Percentiles rank a stretch among this genome's conserved stretches.
Evolutionary conservation across 2,329 filamentous ascomycete species (phyloP).

Genomic region (Coniochaeta sp.): DNA sequence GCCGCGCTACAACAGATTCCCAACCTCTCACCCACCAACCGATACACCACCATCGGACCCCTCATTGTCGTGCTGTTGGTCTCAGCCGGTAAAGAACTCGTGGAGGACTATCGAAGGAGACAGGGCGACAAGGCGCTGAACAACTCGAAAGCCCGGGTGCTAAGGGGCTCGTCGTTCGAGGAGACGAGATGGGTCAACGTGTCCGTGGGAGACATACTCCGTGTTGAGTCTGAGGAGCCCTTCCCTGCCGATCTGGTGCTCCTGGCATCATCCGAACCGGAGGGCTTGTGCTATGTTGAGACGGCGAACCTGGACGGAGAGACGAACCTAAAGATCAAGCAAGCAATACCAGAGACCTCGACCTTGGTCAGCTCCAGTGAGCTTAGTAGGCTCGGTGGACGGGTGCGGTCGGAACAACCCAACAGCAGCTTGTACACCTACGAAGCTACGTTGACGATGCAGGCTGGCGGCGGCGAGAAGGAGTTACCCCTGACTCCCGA

Average conservation of each 20-base stretch:
- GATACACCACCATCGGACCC: conserved; percentile 94
- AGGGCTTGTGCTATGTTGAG: conserved; percentile 97
- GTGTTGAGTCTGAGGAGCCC: conserved; percentile 88
- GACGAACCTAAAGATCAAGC: conserved; percentile 98
- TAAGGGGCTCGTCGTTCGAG: conserved; percentile 77
- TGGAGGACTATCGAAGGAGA: conserved; percentile 89
- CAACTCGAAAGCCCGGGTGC: conserved; percentile 73
- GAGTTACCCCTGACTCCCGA: conserved; percentile 86
- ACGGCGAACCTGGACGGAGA: conserved; percentile 97
- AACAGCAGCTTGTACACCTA: conserved; percentile 99
- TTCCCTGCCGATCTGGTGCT: conserved; percentile 93
- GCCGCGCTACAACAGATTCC: conserved; percentile 92
- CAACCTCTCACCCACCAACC: conserved; percentile 87
- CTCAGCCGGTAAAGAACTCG: conserved; percentile 89
- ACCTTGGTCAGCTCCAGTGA: conserved; percentile 81
- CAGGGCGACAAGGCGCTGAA: conserved; percentile 83
- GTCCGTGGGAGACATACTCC: conserved; percentile 82
- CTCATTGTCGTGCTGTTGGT: conserved; percentile 82
- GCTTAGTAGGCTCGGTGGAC: conserved; percentile 76
- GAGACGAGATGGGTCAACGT: conserved; percentile 93
- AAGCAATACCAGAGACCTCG: conserved; percentile 87
- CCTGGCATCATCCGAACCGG: conserved; percentile 89
- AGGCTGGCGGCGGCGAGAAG: conserved; percentile 85
- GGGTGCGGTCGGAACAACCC: conserved; percentile 88
- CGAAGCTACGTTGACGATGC: conserved; percentile 89